phyloP scores from a whole-genome alignment of 2,329 filamentous ascomycete genomes.

The Amesomyces nigricolor region DNA sequence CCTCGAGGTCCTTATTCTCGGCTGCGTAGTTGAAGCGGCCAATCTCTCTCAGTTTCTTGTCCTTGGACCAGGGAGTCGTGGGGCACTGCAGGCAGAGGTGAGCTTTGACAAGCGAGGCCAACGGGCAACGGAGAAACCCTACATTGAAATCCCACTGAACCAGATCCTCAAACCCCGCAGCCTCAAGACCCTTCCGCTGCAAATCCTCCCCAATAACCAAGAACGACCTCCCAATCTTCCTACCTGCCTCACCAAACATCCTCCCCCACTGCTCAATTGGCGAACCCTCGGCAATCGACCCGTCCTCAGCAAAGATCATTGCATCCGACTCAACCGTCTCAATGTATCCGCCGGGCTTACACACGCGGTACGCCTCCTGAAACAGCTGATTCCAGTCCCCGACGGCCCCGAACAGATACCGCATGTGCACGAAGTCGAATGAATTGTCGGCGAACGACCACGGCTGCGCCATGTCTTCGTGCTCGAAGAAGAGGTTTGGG shows the following conservation, averaged over 20 bases:
- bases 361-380: constrained; percentile 40
- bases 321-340: constrained; percentile 25
- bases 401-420: constrained; percentile 29
- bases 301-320: constrained; percentile 27
- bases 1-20: neutral
- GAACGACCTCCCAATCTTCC: constrained; percentile 17
- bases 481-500: constrained; percentile 44
- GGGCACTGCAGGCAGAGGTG: neutral
- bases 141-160: too few relatives aligned
- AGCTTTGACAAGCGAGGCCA: neutral
- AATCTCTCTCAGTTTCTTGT: constrained; percentile 12
- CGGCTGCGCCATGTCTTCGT: constrained; percentile 26
- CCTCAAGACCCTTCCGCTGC: neutral
- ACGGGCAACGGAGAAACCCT: too few relatives aligned
- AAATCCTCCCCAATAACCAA: constrained; percentile 12
- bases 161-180: too few relatives aligned
- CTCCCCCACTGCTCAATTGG: constrained; percentile 26
- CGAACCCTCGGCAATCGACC: constrained; percentile 20
- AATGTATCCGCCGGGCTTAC: constrained; percentile 46
- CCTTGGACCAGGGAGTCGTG: constrained; percentile 8
- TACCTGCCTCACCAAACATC: constrained; percentile 19
- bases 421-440: constrained; percentile 33
- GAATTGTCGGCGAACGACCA: constrained; percentile 25
- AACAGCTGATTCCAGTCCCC: constrained; percentile 29
- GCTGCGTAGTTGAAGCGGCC: constrained; percentile 3